phyloP scores from a whole-genome alignment of 2,329 filamentous ascomycete genomes.

The Nemania bipapillata region DNA sequence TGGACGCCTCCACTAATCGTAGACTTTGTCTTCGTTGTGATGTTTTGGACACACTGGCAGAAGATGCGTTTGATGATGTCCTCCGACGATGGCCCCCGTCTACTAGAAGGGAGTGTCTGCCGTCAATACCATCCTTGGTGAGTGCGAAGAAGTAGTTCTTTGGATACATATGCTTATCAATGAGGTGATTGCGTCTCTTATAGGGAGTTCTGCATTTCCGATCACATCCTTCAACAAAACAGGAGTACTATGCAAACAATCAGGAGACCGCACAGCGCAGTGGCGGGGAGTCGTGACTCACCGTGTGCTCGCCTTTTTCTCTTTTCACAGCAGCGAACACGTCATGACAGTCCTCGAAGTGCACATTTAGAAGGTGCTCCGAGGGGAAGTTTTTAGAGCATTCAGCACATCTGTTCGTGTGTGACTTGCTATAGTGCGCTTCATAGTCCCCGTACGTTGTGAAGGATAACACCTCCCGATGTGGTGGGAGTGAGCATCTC shows the following conservation, averaged over 20 bases:
- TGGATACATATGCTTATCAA: constrained; percentile 94
- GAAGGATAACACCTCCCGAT: constrained; percentile 77
- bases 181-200: constrained; percentile 86
- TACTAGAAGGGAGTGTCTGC: constrained; percentile 79
- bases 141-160: constrained; percentile 88
- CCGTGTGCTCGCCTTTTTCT: constrained; percentile 86
- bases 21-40: constrained; percentile 49
- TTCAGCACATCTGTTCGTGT: constrained; percentile 85
- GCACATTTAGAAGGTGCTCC: constrained; percentile 79
- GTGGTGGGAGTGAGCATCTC: constrained; percentile 83
- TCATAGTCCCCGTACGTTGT: constrained; percentile 83
- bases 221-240: constrained; percentile 90
- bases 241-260: constrained; percentile 71
- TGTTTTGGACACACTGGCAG: constrained; percentile 43
- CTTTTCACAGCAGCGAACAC: constrained; percentile 76
- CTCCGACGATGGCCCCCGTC: constrained; percentile 63
- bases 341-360: constrained; percentile 93
- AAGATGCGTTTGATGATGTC: constrained; percentile 58
- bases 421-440: constrained; percentile 81
- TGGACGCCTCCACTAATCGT: constrained; percentile 38
- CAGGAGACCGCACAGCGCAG: constrained; percentile 21
- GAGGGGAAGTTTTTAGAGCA: constrained; percentile 91
- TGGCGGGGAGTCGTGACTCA: constrained; percentile 52
- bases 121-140: constrained; percentile 89
- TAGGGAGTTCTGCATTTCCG: constrained; percentile 83